Evolutionary conservation across 805 yeast species (phyloP).

Genomic region (Novakomyces olei): DNA sequence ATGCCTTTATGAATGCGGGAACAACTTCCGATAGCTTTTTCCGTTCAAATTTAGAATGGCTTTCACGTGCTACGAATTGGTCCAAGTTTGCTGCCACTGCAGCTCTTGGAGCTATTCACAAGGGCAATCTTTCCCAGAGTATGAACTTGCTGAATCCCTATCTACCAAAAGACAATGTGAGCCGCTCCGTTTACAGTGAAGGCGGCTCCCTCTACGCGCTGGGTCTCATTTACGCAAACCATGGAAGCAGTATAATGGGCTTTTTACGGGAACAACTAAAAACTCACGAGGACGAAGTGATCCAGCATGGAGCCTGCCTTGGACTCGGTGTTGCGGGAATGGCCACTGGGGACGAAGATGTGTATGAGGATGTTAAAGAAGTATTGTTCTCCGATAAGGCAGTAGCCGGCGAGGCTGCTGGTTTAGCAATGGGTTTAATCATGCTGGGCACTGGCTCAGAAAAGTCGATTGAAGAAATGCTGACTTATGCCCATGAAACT

Average conservation of each 20-base stretch:
- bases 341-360: constrained; percentile 56
- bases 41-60: constrained; percentile 80
- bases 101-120: constrained; percentile 89
- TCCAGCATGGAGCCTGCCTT: constrained; percentile 84
- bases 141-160: constrained; percentile 71
- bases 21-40: constrained; percentile 88
- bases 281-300: constrained; percentile 49
- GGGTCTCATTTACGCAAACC: constrained; percentile 89
- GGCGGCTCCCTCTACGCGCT: constrained; percentile 90
- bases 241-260: constrained; percentile 61
- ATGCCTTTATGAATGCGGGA: constrained; percentile 88
- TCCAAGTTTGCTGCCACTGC: constrained; percentile 95
- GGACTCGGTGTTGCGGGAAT: constrained; percentile 93
- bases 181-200: constrained; percentile 36
- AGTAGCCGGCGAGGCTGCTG: constrained; percentile 88
- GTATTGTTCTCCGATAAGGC: constrained; percentile 81
- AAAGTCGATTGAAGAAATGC: constrained; percentile 52
- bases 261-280: constrained; percentile 53
- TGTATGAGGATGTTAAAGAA: constrained; percentile 63
- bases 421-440: constrained; percentile 82
- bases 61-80: constrained; percentile 96
- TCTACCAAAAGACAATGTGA: constrained; percentile 48
- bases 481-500: constrained; percentile 79
- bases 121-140: constrained; percentile 84
- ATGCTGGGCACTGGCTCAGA: constrained; percentile 79